Evolutionary conservation across 768 basidiomycete species (phyloP), one percentile per base, ranked within the genome.

Genomic region (Mycena floridula): DNA sequence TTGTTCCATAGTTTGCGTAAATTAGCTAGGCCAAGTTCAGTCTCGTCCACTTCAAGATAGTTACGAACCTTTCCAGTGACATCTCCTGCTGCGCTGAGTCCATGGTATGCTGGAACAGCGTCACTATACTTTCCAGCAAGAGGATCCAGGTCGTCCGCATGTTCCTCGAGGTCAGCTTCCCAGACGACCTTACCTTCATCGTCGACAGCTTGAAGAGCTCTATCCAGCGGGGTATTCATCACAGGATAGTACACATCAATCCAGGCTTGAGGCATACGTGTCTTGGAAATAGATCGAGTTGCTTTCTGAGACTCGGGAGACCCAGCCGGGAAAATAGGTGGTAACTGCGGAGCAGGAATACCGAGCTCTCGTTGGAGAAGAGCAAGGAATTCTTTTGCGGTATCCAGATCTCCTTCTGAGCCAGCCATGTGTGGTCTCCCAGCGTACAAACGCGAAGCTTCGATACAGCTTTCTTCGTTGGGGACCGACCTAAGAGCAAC

Each of bases 201-300:
- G 18, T 69, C 76, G 37, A 89, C 62, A 18, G 93, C 79, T 38
- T 83, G 73, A 11, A 94, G 63, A 47, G 73, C 75, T 40, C 81
- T 77, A 43, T 84, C 76, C 6, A 84, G 68, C 1, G 89, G 81
- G 0, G 79, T 85, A 62, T 95, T 89, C 67, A 95, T 66, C 32
- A 91, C 71, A 2, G 94, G 92, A 62, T 86, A 95, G 62, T 98
- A 96, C 27, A 76, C 73, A 52, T 91, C 88, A 47, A 91, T 80
- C 89, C 89, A 92, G 45, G 83, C 87, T 24, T 54, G 62, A 28
- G 73, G 65, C 4, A 65, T 66, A 23, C 68, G 59, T 5, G 63
- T 54, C 16, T 65, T 62, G 0, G 78, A 76, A 32, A 79, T 65
- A 16, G 61, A 59, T 12, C 85, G 67, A 0, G 87, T 90, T 5